Percentiles rank a stretch among this genome's conserved stretches.
phyloP scores from a whole-genome alignment of 2,329 filamentous ascomycete species.

The Dactylellina cionopaga region DNA sequence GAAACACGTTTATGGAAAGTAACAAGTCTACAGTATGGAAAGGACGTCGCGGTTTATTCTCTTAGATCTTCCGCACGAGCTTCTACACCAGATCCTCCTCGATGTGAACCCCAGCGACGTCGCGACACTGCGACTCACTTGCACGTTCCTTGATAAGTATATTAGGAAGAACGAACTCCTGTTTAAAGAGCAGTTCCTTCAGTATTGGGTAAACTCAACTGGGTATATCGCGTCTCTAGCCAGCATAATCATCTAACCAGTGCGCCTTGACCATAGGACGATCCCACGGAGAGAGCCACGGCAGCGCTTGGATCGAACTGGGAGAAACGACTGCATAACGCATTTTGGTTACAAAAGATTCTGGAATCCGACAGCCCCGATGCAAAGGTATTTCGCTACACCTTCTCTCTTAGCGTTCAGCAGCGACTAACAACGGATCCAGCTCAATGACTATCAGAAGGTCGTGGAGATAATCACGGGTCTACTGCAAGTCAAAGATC shows the following conservation, averaged over 20 bases:
- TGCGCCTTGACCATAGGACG: conserved; percentile 43
- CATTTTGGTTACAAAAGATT: conserved; percentile 63
- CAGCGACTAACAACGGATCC: neutral
- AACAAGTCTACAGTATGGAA: neutral
- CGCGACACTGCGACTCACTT: conserved; percentile 66
- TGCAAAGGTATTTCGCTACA: conserved; percentile 59
- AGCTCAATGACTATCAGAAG: conserved; percentile 65
- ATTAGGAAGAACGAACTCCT: conserved; percentile 70
- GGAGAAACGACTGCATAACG: conserved; percentile 59
- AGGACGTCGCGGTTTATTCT: neutral
- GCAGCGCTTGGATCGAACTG: conserved; percentile 55
- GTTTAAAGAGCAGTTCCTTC: conserved; percentile 71
- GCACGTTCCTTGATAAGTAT: conserved; percentile 66
- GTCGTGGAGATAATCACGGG: conserved; percentile 64
- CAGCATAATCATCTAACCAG: conserved; percentile 41
- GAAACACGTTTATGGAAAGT: too few relatives aligned
- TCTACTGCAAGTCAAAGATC: conserved; percentile 62
- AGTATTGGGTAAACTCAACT: conserved; percentile 65
- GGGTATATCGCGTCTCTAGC: conserved; percentile 64
- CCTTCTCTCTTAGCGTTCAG: neutral
- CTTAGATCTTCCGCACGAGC: conserved; percentile 68
- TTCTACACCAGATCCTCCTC: conserved; percentile 71
- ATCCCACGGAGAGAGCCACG: conserved; percentile 21
- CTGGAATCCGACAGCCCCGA: conserved; percentile 61
- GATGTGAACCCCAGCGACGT: conserved; percentile 70